Conservation (phyloP, 2,329 filamentous ascomycete genomes). For the Colletotrichum euphorbiae region DNA sequence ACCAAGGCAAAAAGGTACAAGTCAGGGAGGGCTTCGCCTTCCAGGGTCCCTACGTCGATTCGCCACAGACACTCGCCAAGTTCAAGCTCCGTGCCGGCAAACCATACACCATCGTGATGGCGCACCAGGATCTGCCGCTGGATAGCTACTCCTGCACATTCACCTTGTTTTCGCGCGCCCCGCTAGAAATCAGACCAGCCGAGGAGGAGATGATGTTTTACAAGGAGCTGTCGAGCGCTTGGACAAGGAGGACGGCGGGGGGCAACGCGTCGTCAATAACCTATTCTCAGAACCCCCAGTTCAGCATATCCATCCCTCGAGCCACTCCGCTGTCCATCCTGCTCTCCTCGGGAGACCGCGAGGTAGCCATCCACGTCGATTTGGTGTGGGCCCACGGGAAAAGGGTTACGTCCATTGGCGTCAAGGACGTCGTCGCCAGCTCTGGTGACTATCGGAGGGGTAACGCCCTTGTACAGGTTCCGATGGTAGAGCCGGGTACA, state of each 20-base stretch:
- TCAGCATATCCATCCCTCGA: conserved; percentile 69
- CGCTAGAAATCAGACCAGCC: conserved; percentile 72
- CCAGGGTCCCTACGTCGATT: conserved; percentile 90
- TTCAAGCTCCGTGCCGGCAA: conserved; percentile 60
- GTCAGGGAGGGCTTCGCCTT: conserved; percentile 78
- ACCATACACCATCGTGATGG: conserved; percentile 72
- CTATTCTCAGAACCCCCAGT: conserved; percentile 92
- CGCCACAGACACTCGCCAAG: conserved; percentile 88
- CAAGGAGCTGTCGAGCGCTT: conserved; percentile 71
- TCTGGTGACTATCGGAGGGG: conserved; percentile 91
- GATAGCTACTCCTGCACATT: conserved; percentile 86
- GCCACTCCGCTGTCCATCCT: conserved; percentile 76
- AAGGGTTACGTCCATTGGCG: conserved; percentile 75
- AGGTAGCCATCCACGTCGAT: conserved; percentile 85
- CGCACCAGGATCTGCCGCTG: conserved; percentile 81
- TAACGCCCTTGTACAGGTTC: conserved; percentile 76
- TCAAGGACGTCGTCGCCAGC: conserved; percentile 82
- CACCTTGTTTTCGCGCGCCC: conserved; percentile 78
- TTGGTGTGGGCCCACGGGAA: conserved; percentile 82
- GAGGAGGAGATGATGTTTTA: conserved; percentile 68
- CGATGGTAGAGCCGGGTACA: conserved; percentile 72
- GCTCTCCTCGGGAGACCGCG: conserved; percentile 73
- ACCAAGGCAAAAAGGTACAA: conserved; percentile 77
- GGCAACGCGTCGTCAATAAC: conserved; percentile 82
- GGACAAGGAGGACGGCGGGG: conserved; percentile 84